A percentile compares a stretch with the other conserved stretches of the same genome.
These are phyloP conservation scores for Fomitopsis schrenkii DNA, from an alignment of 1,284 basidiomycete species.

Conservation along the genomic window DNA sequence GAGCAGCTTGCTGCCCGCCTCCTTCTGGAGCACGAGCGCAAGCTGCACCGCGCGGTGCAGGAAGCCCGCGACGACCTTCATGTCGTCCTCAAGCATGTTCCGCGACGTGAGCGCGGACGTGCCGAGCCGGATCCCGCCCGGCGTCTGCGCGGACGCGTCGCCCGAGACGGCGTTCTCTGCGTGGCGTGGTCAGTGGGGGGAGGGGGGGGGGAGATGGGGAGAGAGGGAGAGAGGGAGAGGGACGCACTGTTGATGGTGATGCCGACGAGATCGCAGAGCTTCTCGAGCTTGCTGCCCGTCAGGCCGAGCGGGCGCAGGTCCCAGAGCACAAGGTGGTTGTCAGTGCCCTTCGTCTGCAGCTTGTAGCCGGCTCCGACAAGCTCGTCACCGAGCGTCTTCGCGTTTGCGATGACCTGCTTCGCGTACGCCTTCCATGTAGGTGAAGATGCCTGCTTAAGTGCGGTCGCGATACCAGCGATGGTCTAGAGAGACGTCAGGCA, in stretches of 20 bases:
- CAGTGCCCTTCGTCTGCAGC: conserved; percentile 95
- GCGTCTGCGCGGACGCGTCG: conserved; percentile 92
- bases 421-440: conserved; percentile 94
- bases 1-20: conserved; percentile 91
- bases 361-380: conserved; percentile 84
- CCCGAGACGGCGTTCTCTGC: conserved; percentile 95
- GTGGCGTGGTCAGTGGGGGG: conserved; percentile 1
- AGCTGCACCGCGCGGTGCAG: conserved; percentile 91
- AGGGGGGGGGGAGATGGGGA: too few species aligned
- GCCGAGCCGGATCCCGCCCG: conserved; percentile 97
- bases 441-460: conserved; percentile 91
- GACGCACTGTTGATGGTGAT: conserved; percentile 91
- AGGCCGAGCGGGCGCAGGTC: conserved; percentile 93
- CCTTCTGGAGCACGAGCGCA: conserved; percentile 84
- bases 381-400: conserved; percentile 67
- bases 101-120: conserved; percentile 94
- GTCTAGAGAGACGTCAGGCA: conserved; percentile 49
- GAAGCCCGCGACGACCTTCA: conserved; percentile 87
- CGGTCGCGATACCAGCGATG: conserved; percentile 93
- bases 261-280: conserved; percentile 94
- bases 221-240: not conserved
- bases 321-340: conserved; percentile 98
- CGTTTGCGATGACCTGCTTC: conserved; percentile 91
- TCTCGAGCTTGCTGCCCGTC: conserved; percentile 98
- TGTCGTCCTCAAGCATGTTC: conserved; percentile 87